A percentile compares a stretch with the other conserved stretches of the same genome.
These are phyloP conservation scores for Phalaenopsis hybrid DNA, from an alignment of 116 monocot genomes.

Conservation along the genomic window DNA sequence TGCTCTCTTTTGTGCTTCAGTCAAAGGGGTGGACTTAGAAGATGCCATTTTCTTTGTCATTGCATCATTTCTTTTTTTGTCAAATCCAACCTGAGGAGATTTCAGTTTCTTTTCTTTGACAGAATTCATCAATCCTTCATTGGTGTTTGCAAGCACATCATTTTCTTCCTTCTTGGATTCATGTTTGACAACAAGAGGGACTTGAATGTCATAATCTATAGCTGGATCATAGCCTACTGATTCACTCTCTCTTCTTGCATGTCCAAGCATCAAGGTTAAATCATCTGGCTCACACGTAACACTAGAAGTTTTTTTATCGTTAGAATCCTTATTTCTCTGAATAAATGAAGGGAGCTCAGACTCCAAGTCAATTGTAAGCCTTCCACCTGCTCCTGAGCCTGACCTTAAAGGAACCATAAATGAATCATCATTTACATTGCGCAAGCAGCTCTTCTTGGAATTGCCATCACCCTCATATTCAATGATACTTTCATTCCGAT, in stretches of 20 bases:
- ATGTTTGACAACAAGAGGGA: slow-evolving; percentile 23
- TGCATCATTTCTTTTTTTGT: slow-evolving; percentile 52
- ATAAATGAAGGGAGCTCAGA: slow-evolving; percentile 36
- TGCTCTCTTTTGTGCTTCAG: slow-evolving; percentile 91
- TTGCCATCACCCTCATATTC: slow-evolving; percentile 27
- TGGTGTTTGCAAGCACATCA: slow-evolving; percentile 18
- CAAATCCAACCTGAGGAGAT: slow-evolving; percentile 28
- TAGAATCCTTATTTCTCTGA: slow-evolving; percentile 26
- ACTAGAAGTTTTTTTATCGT: slow-evolving; percentile 21
- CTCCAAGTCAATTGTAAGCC: slow-evolving; percentile 60
- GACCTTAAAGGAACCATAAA: slow-evolving; percentile 64
- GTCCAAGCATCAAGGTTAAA: slow-evolving; percentile 69
- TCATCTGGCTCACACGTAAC: slow-evolving; percentile 67
- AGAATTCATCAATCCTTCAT: slow-evolving; percentile 27
- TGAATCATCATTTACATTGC: slow-evolving; percentile 62
- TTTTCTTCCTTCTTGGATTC: slow-evolving; percentile 18
- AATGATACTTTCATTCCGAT: slow-evolving; percentile 18
- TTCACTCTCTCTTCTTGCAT: slow-evolving; percentile 28
- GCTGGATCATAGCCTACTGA: slow-evolving; percentile 63
- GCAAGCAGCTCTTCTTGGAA: slow-evolving; percentile 23
- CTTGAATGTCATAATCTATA: slow-evolving; percentile 57
- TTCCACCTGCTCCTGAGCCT: slow-evolving; percentile 29
- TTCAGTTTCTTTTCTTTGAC: slow-evolving; percentile 51
- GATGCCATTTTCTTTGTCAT: slow-evolving; percentile 27
- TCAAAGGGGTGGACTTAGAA: slow-evolving; percentile 40